These are phyloP conservation scores for Amoeboaphelidium protococcarum DNA, from an alignment of 371 early-diverging fungal species.

Conservation along the genomic window DNA sequence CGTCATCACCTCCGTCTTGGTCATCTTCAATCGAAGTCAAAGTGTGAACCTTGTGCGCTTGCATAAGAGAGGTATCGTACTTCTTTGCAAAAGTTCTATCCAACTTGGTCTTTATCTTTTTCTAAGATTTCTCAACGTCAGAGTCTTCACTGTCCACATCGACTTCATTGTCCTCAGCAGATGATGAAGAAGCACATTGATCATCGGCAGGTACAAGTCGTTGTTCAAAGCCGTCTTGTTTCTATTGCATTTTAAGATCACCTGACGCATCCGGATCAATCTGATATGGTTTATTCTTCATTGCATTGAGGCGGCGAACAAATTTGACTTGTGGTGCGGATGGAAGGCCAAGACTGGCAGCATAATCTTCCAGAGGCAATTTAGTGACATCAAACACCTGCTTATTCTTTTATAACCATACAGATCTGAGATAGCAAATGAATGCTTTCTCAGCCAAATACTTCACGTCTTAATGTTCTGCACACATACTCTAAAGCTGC, in stretches of 20 bases:
- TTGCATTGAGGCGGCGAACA: slow-evolving; percentile 16
- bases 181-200: slow-evolving; percentile 4
- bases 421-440: slow-evolving; percentile 70
- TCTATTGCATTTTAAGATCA: slow-evolving; percentile 13
- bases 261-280: slow-evolving; percentile 4
- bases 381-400: slow-evolving; percentile 49
- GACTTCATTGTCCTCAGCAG: slow-evolving; percentile 7
- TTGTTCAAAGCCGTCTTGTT: slow-evolving; percentile 5
- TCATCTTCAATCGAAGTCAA: slow-evolving; percentile 17
- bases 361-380: slow-evolving; percentile 61
- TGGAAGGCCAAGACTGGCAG: slow-evolving; percentile 65
- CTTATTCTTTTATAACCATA: slow-evolving; percentile 68
- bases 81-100: slow-evolving; percentile 74
- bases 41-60: slow-evolving; percentile 1
- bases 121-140: not conserved
- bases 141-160: not conserved
- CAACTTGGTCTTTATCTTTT: slow-evolving; percentile 30
- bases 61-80: slow-evolving; percentile 21
- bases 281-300: slow-evolving; percentile 2
- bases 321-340: slow-evolving; percentile 85
- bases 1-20: slow-evolving; percentile 23
- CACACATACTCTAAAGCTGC: slow-evolving; percentile 65
- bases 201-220: slow-evolving; percentile 2
- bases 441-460: slow-evolving; percentile 78
- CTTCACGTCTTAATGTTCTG: slow-evolving; percentile 75